Percentiles rank a stretch among this genome's conserved stretches.
phyloP scores from a whole-genome alignment of 495 filamentous ascomycete genomes.

The Darksidea phi region DNA sequence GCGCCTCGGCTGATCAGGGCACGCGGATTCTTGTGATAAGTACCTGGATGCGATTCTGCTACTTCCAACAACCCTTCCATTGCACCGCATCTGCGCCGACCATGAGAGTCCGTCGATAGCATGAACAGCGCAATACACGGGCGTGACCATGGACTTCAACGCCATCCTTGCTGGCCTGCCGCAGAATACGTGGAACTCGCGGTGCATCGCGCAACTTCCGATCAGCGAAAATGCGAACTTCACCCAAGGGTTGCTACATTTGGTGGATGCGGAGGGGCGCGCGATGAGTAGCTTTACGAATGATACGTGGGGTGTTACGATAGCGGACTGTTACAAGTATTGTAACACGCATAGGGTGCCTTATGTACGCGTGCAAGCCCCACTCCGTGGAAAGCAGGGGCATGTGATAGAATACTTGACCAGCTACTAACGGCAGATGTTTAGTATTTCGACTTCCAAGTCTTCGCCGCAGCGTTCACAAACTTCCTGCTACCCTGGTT shows the following conservation, averaged over 20 bases:
- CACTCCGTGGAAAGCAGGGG: not conserved
- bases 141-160: constrained; percentile 18
- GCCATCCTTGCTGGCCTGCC: constrained; percentile 2
- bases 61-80: too few species aligned
- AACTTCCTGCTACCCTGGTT: constrained; percentile 36
- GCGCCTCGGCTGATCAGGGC: too few species aligned
- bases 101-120: too few species aligned
- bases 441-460: constrained; percentile 31
- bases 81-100: too few species aligned
- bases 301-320: constrained; percentile 30
- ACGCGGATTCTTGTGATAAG: too few species aligned
- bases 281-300: constrained; percentile 16
- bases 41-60: too few species aligned
- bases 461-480: constrained; percentile 24
- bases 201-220: constrained; percentile 19
- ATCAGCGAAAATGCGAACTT: constrained; percentile 3
- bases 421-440: not conserved
- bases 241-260: constrained; percentile 14
- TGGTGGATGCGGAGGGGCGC: constrained; percentile 22
- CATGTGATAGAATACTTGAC: not conserved
- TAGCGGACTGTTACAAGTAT: constrained; percentile 30
- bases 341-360: constrained; percentile 26
- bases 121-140: too few species aligned
- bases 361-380: constrained; percentile 15
- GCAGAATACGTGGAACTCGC: constrained; percentile 9